A percentile compares a stretch with the other conserved stretches of the same genome.
phyloP scores from a whole-genome alignment of 1,284 basidiomycete genomes.

The Sparassis latifolia region DNA sequence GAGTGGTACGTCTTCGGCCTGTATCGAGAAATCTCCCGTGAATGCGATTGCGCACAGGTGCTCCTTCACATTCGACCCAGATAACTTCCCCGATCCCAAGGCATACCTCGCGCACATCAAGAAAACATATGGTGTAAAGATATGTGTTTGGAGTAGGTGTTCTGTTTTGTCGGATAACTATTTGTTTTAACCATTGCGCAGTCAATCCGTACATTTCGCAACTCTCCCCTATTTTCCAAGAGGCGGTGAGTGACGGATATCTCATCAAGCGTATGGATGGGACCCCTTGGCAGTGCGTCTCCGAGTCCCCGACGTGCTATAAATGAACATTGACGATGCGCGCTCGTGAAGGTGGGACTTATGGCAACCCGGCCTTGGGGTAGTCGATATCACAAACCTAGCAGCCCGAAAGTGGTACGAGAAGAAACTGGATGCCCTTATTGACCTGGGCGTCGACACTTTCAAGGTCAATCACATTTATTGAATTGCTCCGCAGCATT shows the following conservation, averaged over 20 bases:
- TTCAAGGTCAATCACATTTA: conserved; percentile 46
- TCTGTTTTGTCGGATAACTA: not conserved
- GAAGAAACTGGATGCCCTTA: conserved; percentile 48
- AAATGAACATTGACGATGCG: not conserved
- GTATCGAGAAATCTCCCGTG: not conserved
- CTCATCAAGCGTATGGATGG: conserved; percentile 68
- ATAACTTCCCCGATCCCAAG: conserved; percentile 68
- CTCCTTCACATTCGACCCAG: conserved; percentile 71
- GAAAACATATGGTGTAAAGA: conserved; percentile 61
- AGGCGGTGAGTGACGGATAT: conserved; percentile 59
- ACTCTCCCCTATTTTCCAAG: conserved; percentile 62
- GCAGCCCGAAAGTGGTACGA: conserved; percentile 62
- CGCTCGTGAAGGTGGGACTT: conserved; percentile 49
- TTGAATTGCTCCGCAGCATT: not conserved
- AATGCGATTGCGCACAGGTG: conserved; percentile 36
- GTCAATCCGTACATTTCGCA: conserved; percentile 70
- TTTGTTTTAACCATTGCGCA: conserved; percentile 16
- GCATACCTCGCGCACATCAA: conserved; percentile 65
- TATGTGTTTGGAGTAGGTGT: conserved; percentile 66
- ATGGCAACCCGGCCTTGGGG: conserved; percentile 67
- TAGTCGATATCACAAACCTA: conserved; percentile 71
- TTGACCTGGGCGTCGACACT: conserved; percentile 66
- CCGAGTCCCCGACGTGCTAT: not conserved
- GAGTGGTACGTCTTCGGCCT: conserved; percentile 40
- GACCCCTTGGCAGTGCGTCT: conserved; percentile 61